Percentiles rank a stretch among this genome's conserved stretches.
These are phyloP conservation scores for Platismatia glauca DNA, from an alignment of 495 filamentous ascomycete genomes.

Conservation along the genomic window DNA sequence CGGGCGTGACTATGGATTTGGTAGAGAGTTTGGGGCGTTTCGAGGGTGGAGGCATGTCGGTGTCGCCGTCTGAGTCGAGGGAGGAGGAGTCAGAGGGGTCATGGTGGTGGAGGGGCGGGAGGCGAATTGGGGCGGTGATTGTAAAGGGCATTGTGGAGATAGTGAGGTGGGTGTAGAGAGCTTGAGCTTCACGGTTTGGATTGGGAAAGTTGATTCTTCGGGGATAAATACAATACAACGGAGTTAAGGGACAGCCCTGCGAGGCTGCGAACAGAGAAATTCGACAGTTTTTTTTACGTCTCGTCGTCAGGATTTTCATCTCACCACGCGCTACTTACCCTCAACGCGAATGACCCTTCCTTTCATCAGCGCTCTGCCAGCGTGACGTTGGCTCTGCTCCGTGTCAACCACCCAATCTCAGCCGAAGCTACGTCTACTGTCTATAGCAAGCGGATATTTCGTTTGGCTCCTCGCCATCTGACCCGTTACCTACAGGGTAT, in stretches of 20 bases:
- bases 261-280: too few relatives aligned
- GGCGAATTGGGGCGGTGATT: conserved; percentile 55
- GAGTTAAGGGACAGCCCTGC: too few relatives aligned
- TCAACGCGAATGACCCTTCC: background rate
- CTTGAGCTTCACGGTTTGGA: too few relatives aligned
- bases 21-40: conserved; percentile 35
- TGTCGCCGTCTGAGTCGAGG: conserved; percentile 53
- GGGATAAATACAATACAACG: background rate
- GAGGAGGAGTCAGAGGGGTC: conserved; percentile 40
- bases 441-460: background rate
- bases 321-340: too few relatives aligned
- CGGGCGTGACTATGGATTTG: conserved; percentile 69
- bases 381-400: background rate
- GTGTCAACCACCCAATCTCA: conserved; percentile 2
- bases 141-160: conserved; percentile 64
- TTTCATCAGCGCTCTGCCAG: background rate
- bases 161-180: background rate
- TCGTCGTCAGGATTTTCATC: background rate
- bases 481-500: background rate
- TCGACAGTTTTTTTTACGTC: too few relatives aligned
- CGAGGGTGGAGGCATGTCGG: conserved; percentile 39
- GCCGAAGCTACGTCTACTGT: background rate
- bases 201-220: background rate
- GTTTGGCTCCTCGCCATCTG: background rate
- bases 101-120: conserved; percentile 23